Conservation (phyloP, 2,329 filamentous ascomycete genomes). For the Penicillium sp. region DNA sequence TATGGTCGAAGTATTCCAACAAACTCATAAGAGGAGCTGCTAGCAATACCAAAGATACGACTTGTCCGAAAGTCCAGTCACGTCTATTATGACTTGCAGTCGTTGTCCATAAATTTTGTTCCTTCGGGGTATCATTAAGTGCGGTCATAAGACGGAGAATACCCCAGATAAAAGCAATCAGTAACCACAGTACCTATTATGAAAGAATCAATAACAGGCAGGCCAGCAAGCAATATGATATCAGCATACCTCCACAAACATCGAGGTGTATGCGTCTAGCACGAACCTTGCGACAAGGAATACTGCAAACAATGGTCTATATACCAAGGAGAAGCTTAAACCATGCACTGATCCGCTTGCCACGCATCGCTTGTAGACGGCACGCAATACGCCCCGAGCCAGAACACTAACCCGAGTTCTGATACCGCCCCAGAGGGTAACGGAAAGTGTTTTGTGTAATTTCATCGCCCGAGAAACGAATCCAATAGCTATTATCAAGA, state of each 20-base stretch:
- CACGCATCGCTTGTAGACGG: background rate
- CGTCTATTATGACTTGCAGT: too few relatives aligned
- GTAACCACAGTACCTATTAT: slow-evolving; percentile 4
- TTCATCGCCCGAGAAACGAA: slow-evolving; percentile 5
- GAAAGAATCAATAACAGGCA: background rate
- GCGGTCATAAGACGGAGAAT: slow-evolving; percentile 4
- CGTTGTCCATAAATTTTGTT: too few relatives aligned
- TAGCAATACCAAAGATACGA: too few relatives aligned
- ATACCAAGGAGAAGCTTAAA: background rate
- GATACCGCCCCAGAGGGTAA: background rate
- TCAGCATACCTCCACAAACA: slow-evolving; percentile 5
- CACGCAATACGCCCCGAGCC: background rate
- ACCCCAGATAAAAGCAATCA: slow-evolving; percentile 9
- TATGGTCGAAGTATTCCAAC: too few relatives aligned
- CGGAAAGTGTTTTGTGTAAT: slow-evolving; percentile 6
- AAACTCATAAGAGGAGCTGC: too few relatives aligned
- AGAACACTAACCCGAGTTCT: background rate
- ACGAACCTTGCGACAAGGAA: background rate
- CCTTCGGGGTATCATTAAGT: too few relatives aligned
- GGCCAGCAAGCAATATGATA: background rate
- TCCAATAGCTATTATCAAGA: background rate
- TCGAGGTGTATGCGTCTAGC: slow-evolving; percentile 7
- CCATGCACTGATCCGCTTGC: background rate
- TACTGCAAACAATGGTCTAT: slow-evolving; percentile 1
- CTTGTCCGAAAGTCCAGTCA: too few relatives aligned